A percentile compares a stretch with the other conserved stretches of the same genome.
phyloP scores from a whole-genome alignment of 164 flowering plant genomes.

The Aristolochia contorta region DNA sequence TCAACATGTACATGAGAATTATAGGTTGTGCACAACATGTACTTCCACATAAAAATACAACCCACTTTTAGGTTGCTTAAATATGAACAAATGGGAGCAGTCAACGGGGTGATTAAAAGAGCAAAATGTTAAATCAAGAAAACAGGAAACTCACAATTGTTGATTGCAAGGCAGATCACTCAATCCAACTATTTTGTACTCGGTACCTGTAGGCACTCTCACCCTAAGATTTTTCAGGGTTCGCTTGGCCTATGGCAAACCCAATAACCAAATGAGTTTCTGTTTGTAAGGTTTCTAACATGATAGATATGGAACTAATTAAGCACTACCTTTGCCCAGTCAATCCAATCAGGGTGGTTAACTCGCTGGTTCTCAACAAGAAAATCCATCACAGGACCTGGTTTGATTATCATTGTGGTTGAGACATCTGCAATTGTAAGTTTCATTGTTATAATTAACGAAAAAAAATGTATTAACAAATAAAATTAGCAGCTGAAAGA shows the following conservation, averaged over 20 bases:
- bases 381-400: conserved; percentile 85
- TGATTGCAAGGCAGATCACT: conserved; percentile 62
- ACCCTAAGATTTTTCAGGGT: conserved; percentile 69
- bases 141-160: conserved; percentile 37
- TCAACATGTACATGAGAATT: no score
- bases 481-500: neutral
- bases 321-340: conserved; percentile 82
- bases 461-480: neutral
- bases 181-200: conserved; percentile 75
- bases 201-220: conserved; percentile 40
- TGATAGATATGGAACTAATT: no score
- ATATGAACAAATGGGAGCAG: neutral
- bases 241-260: conserved; percentile 42
- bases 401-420: conserved; percentile 80
- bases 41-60: no score
- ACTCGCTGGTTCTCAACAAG: conserved; percentile 68
- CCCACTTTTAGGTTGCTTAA: neutral
- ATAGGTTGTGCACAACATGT: no score
- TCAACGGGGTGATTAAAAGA: neutral
- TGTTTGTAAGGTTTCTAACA: neutral
- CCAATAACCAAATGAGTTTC: neutral
- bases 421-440: conserved; percentile 57
- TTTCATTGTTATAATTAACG: neutral
- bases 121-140: neutral
- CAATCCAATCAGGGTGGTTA: conserved; percentile 44